A percentile compares a stretch with the other conserved stretches of the same genome.
Evolutionary conservation across 2,329 filamentous ascomycete species (phyloP).

Genomic region (Dothistroma septosporum): DNA sequence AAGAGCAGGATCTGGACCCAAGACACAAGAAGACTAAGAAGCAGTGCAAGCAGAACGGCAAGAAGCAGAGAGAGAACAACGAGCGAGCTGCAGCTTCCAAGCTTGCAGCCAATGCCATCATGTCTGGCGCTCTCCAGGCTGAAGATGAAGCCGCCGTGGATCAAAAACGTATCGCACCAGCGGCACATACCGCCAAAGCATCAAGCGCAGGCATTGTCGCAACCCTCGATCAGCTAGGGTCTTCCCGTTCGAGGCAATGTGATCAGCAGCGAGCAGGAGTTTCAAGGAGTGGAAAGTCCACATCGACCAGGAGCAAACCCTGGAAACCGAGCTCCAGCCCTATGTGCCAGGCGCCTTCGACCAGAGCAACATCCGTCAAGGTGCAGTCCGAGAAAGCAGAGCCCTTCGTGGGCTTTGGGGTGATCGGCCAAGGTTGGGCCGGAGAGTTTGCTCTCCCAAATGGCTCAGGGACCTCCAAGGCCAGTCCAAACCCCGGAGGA

Average conservation of each 20-base stretch:
- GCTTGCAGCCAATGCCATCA: constrained; percentile 16
- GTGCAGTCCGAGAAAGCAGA: neutral
- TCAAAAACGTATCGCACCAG: neutral
- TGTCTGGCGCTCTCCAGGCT: constrained; percentile 24
- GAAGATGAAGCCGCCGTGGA: constrained; percentile 1
- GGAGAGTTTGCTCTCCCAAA: neutral
- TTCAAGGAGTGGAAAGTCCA: constrained; percentile 11
- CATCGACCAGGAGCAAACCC: neutral
- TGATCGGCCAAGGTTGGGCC: neutral
- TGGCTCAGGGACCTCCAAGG: neutral
- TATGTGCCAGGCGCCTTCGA: neutral
- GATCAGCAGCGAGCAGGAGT: neutral
- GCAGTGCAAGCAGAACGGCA: constrained; percentile 4
- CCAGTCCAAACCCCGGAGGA: neutral
- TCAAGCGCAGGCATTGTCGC: constrained; percentile 6
- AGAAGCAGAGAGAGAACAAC: neutral
- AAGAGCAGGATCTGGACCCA: neutral
- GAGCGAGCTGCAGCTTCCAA: constrained; percentile 5
- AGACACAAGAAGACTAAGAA: neutral
- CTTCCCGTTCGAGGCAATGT: neutral
- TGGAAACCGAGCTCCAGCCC: neutral
- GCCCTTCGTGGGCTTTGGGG: neutral
- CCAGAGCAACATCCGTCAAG: neutral
- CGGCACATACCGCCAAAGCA: constrained; percentile 8
- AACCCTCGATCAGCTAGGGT: neutral